Conservation (phyloP, 2,329 filamentous ascomycete genomes). For the Colletotrichum noveboracense region DNA sequence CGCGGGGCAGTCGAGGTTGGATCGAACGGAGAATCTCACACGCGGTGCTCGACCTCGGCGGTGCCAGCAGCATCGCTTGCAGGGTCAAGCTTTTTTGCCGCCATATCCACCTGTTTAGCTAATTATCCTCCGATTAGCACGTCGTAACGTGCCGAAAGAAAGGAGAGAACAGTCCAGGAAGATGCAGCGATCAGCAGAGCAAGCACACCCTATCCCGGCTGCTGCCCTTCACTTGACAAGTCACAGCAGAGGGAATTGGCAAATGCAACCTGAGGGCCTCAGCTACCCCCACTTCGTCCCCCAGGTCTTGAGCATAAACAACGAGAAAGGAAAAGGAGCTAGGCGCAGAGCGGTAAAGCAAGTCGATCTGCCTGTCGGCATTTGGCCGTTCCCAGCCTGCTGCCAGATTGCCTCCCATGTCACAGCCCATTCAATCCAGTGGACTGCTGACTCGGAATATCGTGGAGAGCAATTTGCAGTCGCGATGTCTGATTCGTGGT, state of each 20-base stretch:
- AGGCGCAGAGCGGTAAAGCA: conserved; percentile 26
- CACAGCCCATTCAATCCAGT: conserved; percentile 3
- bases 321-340: conserved; percentile 7
- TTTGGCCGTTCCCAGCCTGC: conserved; percentile 20
- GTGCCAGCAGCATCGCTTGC: background rate
- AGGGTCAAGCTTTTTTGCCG: conserved; percentile 21
- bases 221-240: background rate
- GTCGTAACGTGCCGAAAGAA: background rate
- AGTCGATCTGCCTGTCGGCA: conserved; percentile 26
- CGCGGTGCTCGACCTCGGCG: background rate
- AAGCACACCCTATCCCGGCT: background rate
- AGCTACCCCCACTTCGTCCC: conserved; percentile 2
- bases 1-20: background rate
- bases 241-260: background rate
- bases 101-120: conserved; percentile 14
- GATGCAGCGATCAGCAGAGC: background rate
- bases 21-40: background rate
- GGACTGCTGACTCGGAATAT: conserved; percentile 13
- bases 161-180: background rate
- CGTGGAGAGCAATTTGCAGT: conserved; percentile 16
- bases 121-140: conserved; percentile 20
- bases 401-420: conserved; percentile 20
- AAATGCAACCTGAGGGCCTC: background rate
- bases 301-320: background rate
- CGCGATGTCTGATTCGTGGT: conserved; percentile 7